Evolutionary conservation across 768 basidiomycete species (phyloP), one percentile per base, ranked within the genome.

Genomic region (Boletellus emodensis): DNA sequence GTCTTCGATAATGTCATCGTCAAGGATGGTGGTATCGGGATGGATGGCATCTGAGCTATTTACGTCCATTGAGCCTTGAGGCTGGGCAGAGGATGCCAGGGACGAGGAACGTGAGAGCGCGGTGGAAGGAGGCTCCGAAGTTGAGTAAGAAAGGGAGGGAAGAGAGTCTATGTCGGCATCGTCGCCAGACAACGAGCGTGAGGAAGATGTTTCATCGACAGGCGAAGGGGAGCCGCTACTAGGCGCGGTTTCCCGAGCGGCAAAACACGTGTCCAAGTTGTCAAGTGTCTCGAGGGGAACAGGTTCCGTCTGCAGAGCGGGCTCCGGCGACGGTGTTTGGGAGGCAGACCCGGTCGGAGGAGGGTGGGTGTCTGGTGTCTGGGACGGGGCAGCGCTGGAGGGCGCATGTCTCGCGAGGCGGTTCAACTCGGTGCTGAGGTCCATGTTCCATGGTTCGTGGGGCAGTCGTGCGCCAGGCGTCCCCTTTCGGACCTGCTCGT

Each of bases 71-170:
- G 48, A n/a, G 44, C 14, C 40, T 12, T 57, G 59, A 15, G 49
- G 57, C 32, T 54, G 66, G 34, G 63, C 49, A 12, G 72, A 76
- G 0, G 72, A 72, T 18, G 65, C 71, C 42, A 61, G 55, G 6
- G 78, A 79, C 6, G 72, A 60, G 11, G 78, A 72, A 30, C 72
- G 72, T 55, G 78, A 76, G 53, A 74, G 66, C 5, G 72, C 64
- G 58, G 64, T 62, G 10, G 62, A 69, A 52, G 61, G 68, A 53
- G 60, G 65, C 46, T 63, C 70, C 35, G 63, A 67, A 48, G 61
- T 49, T 36, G 65, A 62, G 39, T 55, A 63, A 37, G 72, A 71
- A 49, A 62, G 69, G 22, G 62, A 61, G 32, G 67, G 71, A 49
- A 71, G 58, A 9, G 71, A 65, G 41, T 65, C 68, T 40, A 62